Percentiles rank a stretch among this genome's conserved stretches.
phyloP scores from a whole-genome alignment of 495 filamentous ascomycete species.

The Glarea lozoyensis region DNA sequence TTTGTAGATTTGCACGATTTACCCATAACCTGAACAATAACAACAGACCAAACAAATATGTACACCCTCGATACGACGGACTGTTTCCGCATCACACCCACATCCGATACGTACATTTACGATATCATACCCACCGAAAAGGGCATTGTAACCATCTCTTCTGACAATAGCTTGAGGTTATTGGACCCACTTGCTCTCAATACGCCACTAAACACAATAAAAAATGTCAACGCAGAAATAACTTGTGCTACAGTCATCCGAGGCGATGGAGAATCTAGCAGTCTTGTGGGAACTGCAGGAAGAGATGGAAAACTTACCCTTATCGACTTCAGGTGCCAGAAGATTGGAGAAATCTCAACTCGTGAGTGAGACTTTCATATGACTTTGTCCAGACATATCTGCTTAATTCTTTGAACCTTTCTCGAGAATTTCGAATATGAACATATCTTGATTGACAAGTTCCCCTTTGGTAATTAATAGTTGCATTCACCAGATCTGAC shows the following conservation, averaged over 20 bases:
- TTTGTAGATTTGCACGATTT: not conserved
- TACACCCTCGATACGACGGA: constrained; percentile 34
- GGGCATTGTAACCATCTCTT: constrained; percentile 39
- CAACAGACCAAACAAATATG: constrained; percentile 26
- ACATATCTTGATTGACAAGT: too few species aligned
- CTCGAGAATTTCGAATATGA: too few species aligned
- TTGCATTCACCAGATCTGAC: too few species aligned
- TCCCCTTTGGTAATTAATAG: too few species aligned
- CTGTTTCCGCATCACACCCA: constrained; percentile 32
- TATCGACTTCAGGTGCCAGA: constrained; percentile 44
- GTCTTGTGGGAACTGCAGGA: constrained; percentile 47
- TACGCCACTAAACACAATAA: constrained; percentile 31
- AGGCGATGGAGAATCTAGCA: constrained; percentile 19
- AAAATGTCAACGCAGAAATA: constrained; percentile 42
- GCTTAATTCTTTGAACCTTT: too few species aligned
- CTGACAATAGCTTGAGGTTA: constrained; percentile 46
- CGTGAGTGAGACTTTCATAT: too few species aligned
- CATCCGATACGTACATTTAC: constrained; percentile 39
- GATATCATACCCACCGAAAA: constrained; percentile 35
- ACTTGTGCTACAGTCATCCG: constrained; percentile 39
- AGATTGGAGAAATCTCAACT: constrained; percentile 16
- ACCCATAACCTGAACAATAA: constrained; percentile 1
- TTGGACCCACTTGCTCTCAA: constrained; percentile 39
- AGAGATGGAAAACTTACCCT: constrained; percentile 50
- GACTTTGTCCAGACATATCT: too few species aligned